These are phyloP conservation scores for Daldinia sp. DNA, from an alignment of 2,329 filamentous ascomycete species.

Conservation along the genomic window DNA sequence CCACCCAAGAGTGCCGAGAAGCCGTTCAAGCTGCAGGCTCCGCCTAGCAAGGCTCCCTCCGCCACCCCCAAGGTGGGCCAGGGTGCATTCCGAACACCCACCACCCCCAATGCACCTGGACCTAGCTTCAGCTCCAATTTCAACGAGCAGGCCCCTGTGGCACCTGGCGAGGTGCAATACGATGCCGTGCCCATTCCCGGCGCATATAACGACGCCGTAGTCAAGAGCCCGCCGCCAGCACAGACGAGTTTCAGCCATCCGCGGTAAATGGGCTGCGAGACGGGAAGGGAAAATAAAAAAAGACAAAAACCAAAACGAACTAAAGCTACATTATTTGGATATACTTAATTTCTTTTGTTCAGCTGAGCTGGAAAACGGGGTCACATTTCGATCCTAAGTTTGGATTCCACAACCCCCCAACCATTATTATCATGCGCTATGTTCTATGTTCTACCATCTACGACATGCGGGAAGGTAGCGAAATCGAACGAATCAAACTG, in stretches of 20 bases:
- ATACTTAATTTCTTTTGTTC: constrained; percentile 38
- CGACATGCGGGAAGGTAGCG: constrained; percentile 12
- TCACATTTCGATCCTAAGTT: constrained; percentile 21
- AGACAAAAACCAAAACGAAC: constrained; percentile 12
- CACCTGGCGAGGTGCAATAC: constrained; percentile 84
- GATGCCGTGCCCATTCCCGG: constrained; percentile 88
- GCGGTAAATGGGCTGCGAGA: constrained; percentile 36
- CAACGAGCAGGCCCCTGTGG: constrained; percentile 72
- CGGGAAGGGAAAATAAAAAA: constrained; percentile 14
- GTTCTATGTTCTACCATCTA: constrained; percentile 8
- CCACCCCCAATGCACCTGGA: constrained; percentile 51
- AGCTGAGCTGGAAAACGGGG: constrained; percentile 37
- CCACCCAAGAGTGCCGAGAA: constrained; percentile 50
- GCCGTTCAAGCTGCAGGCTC: constrained; percentile 87
- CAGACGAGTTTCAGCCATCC: constrained; percentile 55
- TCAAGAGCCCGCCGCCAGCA: constrained; percentile 60
- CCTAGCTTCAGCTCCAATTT: constrained; percentile 51
- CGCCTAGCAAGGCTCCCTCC: constrained; percentile 78
- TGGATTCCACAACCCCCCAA: neutral
- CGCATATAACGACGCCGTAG: constrained; percentile 71
- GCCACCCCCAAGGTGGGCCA: constrained; percentile 76
- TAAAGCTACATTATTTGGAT: constrained; percentile 9
- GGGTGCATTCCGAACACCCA: constrained; percentile 65
- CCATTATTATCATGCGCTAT: constrained; percentile 6
- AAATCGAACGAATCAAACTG: constrained; percentile 23